Percentiles rank a stretch among this genome's conserved stretches.
Evolutionary conservation across 2,329 filamentous ascomycete genomes (phyloP).

Genomic region (Dissoconium aciculare): DNA sequence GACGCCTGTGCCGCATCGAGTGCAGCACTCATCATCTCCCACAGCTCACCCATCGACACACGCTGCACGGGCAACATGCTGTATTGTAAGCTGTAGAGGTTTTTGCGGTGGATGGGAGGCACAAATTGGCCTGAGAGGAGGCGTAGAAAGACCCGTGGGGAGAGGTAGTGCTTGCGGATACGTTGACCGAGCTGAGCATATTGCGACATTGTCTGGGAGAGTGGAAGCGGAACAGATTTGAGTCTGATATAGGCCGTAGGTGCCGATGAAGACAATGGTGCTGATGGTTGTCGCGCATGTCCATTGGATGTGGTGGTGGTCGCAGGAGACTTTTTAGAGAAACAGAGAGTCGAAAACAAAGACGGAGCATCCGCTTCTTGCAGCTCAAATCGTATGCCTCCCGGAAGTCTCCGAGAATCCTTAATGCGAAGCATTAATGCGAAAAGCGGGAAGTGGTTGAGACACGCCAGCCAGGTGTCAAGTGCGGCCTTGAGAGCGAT

Average conservation of each 20-base stretch:
- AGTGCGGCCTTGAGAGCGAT: constrained; percentile 83
- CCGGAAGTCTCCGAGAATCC: constrained; percentile 76
- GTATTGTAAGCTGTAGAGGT: constrained; percentile 91
- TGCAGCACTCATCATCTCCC: constrained; percentile 33
- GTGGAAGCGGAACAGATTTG: constrained; percentile 79
- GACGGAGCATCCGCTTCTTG: too few relatives aligned
- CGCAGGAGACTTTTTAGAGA: neutral
- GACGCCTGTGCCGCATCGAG: constrained; percentile 5
- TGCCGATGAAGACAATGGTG: constrained; percentile 23
- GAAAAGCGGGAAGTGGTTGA: constrained; percentile 97
- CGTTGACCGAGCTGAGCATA: constrained; percentile 91
- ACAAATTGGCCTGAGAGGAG: constrained; percentile 84
- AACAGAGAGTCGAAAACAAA: too few relatives aligned
- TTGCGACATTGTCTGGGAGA: constrained; percentile 90
- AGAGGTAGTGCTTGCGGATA: constrained; percentile 88
- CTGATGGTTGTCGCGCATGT: too few relatives aligned
- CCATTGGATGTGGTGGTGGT: constrained; percentile 9
- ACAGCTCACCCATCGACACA: constrained; percentile 71
- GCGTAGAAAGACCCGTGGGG: constrained; percentile 72
- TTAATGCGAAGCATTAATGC: constrained; percentile 92
- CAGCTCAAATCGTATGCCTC: constrained; percentile 81
- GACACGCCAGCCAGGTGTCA: constrained; percentile 78
- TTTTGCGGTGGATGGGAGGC: constrained; percentile 85
- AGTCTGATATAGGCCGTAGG: constrained; percentile 73
- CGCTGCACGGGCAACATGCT: constrained; percentile 83